Conservation (phyloP, 1,284 basidiomycete species). For the Marasmius oreades region DNA sequence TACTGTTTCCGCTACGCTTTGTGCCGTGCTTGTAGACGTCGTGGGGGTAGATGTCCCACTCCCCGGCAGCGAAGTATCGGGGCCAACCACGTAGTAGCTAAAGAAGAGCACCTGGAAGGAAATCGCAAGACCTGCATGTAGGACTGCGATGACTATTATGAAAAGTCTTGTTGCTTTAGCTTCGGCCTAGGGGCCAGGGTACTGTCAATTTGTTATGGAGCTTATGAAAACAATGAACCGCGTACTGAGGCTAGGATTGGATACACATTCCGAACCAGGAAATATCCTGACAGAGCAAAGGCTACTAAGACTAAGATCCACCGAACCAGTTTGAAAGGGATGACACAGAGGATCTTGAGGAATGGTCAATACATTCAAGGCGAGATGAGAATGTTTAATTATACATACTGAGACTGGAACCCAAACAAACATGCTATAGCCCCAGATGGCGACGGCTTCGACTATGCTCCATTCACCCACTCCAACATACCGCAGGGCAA, state of each 20-base stretch:
- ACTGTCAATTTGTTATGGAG: background rate
- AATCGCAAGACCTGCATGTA: constrained; percentile 76
- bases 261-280: constrained; percentile 82
- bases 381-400: background rate
- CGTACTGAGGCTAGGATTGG: constrained; percentile 86
- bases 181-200: constrained; percentile 56
- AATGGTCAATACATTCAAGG: background rate
- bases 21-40: background rate
- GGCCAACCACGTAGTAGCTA: constrained; percentile 80
- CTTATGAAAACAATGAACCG: constrained; percentile 27
- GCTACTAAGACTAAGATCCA: constrained; percentile 77
- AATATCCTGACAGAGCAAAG: constrained; percentile 77
- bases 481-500: constrained; percentile 76
- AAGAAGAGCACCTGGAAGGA: constrained; percentile 88
- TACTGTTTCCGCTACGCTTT: background rate
- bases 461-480: constrained; percentile 83
- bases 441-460: constrained; percentile 76
- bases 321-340: constrained; percentile 73
- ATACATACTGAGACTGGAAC: constrained; percentile 72
- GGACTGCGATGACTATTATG: constrained; percentile 63
- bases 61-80: constrained; percentile 45
- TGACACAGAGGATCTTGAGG: constrained; percentile 75
- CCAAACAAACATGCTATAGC: constrained; percentile 74
- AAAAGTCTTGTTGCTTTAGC: constrained; percentile 80
- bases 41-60: constrained; percentile 32